phyloP scores from a whole-genome alignment of 208 protist genomes.

The Trichomonas tenax region DNA sequence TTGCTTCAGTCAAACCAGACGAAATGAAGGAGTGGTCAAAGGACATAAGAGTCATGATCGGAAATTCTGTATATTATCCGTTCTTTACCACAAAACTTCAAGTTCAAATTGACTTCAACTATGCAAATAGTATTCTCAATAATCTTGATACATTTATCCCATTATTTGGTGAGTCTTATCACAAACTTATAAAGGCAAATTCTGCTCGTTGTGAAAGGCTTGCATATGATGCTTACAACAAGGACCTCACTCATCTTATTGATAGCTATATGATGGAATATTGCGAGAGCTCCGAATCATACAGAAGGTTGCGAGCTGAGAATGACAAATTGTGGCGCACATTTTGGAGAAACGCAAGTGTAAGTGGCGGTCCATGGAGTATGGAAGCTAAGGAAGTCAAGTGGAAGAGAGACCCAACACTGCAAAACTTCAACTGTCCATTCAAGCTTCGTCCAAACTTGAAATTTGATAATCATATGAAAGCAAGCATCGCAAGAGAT shows the following conservation, averaged over 20 bases:
- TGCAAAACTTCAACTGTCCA: not conserved
- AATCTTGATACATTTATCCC: not conserved
- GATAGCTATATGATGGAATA: not conserved
- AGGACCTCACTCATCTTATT: not conserved
- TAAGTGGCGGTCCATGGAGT: not conserved
- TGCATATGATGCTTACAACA: not conserved
- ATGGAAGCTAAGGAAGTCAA: not conserved
- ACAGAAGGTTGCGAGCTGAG: not conserved
- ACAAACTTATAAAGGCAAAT: not conserved
- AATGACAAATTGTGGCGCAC: not conserved
- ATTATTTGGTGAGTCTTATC: not conserved
- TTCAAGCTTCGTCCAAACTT: not conserved
- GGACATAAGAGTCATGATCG: not conserved
- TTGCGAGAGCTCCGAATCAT: not conserved
- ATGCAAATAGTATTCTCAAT: not conserved
- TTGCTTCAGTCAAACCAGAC: not conserved
- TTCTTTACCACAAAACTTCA: not conserved
- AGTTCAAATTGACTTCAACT: not conserved
- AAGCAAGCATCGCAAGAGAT: not conserved
- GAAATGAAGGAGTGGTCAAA: not conserved
- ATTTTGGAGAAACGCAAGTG: not conserved
- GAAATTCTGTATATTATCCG: not conserved
- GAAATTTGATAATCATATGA: not conserved
- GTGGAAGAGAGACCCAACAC: not conserved
- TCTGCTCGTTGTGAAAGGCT: not conserved